Base-by-base conservation (phyloP, 306 rosid genomes). In the Sesbania bispinosa region DNA sequence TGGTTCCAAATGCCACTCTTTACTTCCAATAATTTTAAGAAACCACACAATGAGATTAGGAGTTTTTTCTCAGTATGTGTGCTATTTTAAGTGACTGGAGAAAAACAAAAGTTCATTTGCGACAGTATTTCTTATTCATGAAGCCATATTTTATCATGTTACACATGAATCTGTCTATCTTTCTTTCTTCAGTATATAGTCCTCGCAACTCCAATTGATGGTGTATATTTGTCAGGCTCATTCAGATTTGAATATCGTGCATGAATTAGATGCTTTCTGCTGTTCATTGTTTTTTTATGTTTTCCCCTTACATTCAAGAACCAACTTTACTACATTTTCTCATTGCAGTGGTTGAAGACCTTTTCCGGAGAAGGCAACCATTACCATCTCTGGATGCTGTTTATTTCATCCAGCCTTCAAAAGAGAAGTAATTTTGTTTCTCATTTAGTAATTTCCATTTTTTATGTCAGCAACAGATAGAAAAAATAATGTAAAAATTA, bases 311-410 rank as follows among this genome's bases (percentile, higher is more conserved):
- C 75, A 71, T 62, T 41, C 30, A 52, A 19, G 35, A 36, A 26
- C 14, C 27, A 47, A 58, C 26, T 57, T 65, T 14, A 57, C 21
- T 29, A 14, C 48, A 65, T 24, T 42, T 57, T 75, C 81, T 66
- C 67, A 65, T 66, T 83, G 86, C 89, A 91, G 99, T 91, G 92
- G 97, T 94, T 53, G 99, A 94, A 83, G 99, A 94, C 75, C 88
- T 94, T 62, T 94, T 94, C 76, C 83, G 92, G 77, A 86, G 99
- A 84, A 91, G 99, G 85, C 91, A 94, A 67, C 97, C 97, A 10
- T 79, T 94, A 86, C 99, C 99, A 19, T 89, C 95, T 30, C 48
- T 94, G 93, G 97, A 91, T 79, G 99, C 80, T 77, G 81, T 94
- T 80, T 94, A 91, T 82, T 94, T 80, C 88, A 75, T 94, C 15